Evolutionary conservation across 2,329 filamentous ascomycete genomes (phyloP).

Genomic region (Chalaropsis thielavioides): DNA sequence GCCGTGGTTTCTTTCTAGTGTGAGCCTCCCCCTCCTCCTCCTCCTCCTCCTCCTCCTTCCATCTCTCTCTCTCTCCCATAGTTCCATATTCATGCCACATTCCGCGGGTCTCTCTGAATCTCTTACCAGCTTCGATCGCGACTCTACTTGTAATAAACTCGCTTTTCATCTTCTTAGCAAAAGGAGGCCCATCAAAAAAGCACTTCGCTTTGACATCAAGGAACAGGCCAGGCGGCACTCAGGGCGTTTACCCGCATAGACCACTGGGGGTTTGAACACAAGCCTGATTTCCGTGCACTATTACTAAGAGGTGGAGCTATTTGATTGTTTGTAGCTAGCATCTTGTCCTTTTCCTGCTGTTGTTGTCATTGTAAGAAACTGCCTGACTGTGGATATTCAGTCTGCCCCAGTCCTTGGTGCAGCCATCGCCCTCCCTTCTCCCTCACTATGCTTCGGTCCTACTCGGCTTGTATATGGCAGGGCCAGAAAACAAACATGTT

Average conservation of each 20-base stretch:
- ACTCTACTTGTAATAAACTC: background rate
- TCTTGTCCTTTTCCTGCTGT: background rate
- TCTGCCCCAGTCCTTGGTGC: background rate
- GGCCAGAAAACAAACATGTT: background rate
- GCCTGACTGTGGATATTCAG: background rate
- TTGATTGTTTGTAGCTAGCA: background rate
- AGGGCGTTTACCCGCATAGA: background rate
- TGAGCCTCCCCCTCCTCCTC: background rate
- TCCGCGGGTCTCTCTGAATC: background rate
- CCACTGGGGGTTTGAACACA: background rate
- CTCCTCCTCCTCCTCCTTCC: background rate
- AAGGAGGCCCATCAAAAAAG: conserved; percentile 3
- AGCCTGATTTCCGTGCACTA: background rate
- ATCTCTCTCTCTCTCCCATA: too few species aligned
- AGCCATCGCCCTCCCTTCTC: background rate
- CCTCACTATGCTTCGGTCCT: background rate
- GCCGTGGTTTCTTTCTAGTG: background rate
- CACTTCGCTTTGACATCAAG: background rate
- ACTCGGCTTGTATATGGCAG: background rate
- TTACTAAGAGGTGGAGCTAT: background rate
- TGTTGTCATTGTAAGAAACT: background rate
- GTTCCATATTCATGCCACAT: background rate
- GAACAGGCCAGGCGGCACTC: background rate
- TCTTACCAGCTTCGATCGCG: background rate
- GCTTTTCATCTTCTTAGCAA: background rate